Conservation (phyloP, 495 filamentous ascomycete species). For the Lindgomyces ingoldianus region DNA sequence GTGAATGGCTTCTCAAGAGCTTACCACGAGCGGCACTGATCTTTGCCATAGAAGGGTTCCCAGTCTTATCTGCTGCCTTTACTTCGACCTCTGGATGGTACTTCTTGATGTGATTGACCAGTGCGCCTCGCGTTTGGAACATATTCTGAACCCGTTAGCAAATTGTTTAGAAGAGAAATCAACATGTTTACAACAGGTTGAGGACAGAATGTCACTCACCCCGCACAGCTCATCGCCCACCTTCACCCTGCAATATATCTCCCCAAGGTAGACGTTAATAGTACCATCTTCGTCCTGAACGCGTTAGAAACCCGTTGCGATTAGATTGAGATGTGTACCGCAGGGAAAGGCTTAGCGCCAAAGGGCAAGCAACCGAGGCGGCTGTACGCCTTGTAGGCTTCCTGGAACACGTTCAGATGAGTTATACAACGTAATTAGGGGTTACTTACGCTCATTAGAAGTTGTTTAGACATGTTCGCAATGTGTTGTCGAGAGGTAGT, state of each 20-base stretch:
- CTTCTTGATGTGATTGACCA: constrained; percentile 4
- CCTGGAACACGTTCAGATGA: background rate
- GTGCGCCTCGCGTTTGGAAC: background rate
- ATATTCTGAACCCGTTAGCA: background rate
- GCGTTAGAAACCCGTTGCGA: background rate
- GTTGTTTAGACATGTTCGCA: background rate
- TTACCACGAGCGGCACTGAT: background rate
- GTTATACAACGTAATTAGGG: background rate
- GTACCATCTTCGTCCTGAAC: background rate
- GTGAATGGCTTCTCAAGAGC: background rate
- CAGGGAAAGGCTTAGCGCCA: background rate
- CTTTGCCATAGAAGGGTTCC: background rate
- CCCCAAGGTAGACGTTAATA: background rate
- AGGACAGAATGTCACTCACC: background rate
- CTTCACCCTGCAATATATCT: background rate
- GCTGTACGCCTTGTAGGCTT: background rate
- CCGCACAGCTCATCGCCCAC: background rate
- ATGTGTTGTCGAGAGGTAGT: no score
- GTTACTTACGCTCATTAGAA: no score
- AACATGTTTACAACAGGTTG: background rate
- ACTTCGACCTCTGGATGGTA: background rate
- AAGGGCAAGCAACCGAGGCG: background rate
- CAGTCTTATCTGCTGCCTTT: background rate
- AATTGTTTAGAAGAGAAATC: background rate
- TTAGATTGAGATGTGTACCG: background rate